Evolutionary conservation across 495 filamentous ascomycete genomes (phyloP), one percentile per base, ranked within the genome.

Genomic region (Monascus purpureus): DNA sequence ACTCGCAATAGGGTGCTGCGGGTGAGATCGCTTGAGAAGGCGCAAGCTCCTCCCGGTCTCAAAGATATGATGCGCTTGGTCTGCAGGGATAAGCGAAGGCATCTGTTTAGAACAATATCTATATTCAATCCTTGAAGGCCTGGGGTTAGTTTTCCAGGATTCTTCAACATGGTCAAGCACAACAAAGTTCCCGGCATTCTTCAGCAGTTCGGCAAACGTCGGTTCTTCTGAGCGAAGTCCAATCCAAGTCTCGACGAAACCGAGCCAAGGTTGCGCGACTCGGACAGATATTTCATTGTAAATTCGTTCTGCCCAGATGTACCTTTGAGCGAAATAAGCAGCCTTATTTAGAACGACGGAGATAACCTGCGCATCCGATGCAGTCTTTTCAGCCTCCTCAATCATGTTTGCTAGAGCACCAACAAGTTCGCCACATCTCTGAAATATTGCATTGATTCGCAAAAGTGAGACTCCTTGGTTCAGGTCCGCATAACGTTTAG

Each of bases 31-130:
- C 35, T 74, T 71, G 13, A 95, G 57, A 33, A 92, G 71, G 16
- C 80, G 68, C 29, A 94, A 53, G 41, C 77, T 86, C 38, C 72
- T 68, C 1, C 82, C 85, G 12, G 70, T 80, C 45, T 96, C 85
- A 33, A 81, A 86, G 11, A 86, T 70, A 9, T 63, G 50, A 17
- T 68, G 57, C 8, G 74, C 73, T 40, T 77, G 65, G 14, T 84
- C 81, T 18, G 52, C 43, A 0, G 72, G 65, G 8, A 88, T 62
- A 37, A 82, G 82, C 0, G 60, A 70, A 7, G 79, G 83, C 49
- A 82, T 67, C 37, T 65, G 67, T 7, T 65, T 57, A 31, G 66
- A 59, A 29, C 74, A 63, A 36, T 80, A 70, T 15, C 62, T 59
- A 36, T 70, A 83, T 28, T 79, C 76, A 2, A 61, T 63, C 57